These are phyloP conservation scores for Plasmodium coatneyi DNA, from an alignment of 169 alveolate species.

Conservation along the genomic window DNA sequence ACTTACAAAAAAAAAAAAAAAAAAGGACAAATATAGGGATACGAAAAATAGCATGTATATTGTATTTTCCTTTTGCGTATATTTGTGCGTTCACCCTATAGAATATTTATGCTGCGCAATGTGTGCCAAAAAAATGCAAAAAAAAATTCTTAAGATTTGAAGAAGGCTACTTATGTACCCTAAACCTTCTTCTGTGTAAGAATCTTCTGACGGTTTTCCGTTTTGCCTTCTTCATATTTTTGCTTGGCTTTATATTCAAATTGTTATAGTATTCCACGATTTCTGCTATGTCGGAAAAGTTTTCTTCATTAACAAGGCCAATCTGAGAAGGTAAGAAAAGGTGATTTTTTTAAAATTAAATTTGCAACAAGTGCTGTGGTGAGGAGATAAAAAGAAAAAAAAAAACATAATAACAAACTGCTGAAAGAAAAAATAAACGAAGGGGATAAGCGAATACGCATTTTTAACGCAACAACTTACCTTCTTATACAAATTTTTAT, in stretches of 20 bases:
- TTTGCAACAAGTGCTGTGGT: neutral
- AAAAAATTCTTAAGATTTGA: constrained; percentile 2
- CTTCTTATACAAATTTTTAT: constrained; percentile 59
- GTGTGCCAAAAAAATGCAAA: neutral
- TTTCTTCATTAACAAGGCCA: constrained; percentile 50
- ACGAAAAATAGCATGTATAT: neutral
- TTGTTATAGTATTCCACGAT: constrained; percentile 47
- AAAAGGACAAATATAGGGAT: neutral
- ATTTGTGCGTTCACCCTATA: neutral
- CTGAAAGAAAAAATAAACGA: neutral
- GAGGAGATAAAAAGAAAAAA: neutral
- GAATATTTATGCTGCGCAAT: neutral
- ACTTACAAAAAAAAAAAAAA: neutral
- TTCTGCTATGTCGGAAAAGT: constrained; percentile 18
- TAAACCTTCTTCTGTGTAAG: constrained; percentile 9
- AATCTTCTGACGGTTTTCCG: constrained; percentile 22
- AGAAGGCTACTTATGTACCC: constrained; percentile 2
- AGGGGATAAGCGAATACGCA: neutral
- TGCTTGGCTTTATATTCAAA: constrained; percentile 15
- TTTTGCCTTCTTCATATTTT: constrained; percentile 34
- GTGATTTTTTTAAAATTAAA: neutral
- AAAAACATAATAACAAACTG: neutral
- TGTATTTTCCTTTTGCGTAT: neutral
- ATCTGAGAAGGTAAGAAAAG: constrained; percentile 33
- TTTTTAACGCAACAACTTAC: neutral